These are phyloP conservation scores for Lasiodiplodia sp. DNA, from an alignment of 2,329 filamentous ascomycete species.

Conservation along the genomic window DNA sequence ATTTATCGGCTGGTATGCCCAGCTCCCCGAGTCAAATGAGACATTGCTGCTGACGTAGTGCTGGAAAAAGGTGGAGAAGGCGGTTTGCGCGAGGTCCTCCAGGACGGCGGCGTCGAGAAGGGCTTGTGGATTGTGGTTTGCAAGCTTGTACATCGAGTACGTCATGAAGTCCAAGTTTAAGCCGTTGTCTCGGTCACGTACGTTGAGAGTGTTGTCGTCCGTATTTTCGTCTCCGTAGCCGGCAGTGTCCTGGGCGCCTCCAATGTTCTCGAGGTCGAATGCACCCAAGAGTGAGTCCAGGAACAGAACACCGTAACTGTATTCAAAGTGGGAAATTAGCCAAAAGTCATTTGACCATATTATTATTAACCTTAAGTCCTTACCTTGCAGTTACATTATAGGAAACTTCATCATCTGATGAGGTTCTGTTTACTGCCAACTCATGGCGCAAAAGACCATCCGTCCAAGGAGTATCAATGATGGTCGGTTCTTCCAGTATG, in stretches of 20 bases:
- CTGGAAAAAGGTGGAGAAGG: conserved; percentile 32
- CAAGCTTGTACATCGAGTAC: background rate
- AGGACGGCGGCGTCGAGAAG: background rate
- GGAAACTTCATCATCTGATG: background rate
- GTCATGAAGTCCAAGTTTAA: background rate
- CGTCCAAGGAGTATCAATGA: background rate
- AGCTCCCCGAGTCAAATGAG: conserved; percentile 34
- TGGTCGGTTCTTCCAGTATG: background rate
- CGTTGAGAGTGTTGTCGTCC: background rate
- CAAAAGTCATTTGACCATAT: too few species aligned
- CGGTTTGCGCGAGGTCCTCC: background rate
- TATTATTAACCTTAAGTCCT: too few species aligned
- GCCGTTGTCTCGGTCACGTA: background rate
- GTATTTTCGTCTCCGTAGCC: background rate
- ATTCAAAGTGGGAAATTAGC: too few species aligned
- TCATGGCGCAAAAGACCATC: background rate
- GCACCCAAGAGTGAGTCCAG: background rate
- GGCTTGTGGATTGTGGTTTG: background rate
- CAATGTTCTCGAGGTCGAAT: background rate
- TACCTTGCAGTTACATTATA: background rate
- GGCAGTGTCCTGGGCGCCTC: background rate
- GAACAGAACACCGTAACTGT: background rate
- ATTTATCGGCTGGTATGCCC: conserved; percentile 38
- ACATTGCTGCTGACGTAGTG: conserved; percentile 36
- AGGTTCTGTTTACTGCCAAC: background rate